phyloP scores from a whole-genome alignment of 2,329 filamentous ascomycete species.

The Metarhizium humberi region DNA sequence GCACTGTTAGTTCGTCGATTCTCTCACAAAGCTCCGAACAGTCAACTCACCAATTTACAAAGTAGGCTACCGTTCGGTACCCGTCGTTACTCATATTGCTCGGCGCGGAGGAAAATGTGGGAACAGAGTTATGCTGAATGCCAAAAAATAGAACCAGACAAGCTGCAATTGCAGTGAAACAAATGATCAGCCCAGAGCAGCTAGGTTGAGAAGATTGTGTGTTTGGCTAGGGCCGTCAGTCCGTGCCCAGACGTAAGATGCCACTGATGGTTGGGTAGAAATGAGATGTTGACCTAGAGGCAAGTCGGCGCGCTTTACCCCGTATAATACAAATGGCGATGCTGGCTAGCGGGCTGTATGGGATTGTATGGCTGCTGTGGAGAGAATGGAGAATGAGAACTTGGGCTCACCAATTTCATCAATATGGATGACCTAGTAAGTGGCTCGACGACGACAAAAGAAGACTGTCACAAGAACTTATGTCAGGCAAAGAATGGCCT shows the following conservation, averaged over 20 bases:
- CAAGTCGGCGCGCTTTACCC: background rate
- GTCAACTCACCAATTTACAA: constrained; percentile 52
- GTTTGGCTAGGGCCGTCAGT: background rate
- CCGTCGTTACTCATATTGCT: constrained; percentile 22
- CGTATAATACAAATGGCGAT: background rate
- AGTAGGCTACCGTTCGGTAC: constrained; percentile 63
- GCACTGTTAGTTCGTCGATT: background rate
- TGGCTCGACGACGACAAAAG: no score
- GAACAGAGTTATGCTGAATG: background rate
- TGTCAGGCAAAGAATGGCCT: no score
- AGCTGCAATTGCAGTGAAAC: background rate
- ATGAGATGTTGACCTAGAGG: background rate
- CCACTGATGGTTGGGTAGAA: background rate
- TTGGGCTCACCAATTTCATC: no score
- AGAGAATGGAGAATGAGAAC: no score
- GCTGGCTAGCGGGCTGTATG: background rate
- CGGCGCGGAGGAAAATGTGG: background rate
- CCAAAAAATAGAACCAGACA: background rate
- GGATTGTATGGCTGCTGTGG: background rate
- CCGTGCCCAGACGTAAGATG: background rate
- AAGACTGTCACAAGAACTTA: no score
- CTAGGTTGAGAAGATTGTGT: background rate
- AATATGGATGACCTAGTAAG: no score
- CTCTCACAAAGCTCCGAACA: background rate
- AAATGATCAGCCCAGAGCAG: background rate